Conservation (phyloP, 257 asterid species). For the Prunella vulgaris region DNA sequence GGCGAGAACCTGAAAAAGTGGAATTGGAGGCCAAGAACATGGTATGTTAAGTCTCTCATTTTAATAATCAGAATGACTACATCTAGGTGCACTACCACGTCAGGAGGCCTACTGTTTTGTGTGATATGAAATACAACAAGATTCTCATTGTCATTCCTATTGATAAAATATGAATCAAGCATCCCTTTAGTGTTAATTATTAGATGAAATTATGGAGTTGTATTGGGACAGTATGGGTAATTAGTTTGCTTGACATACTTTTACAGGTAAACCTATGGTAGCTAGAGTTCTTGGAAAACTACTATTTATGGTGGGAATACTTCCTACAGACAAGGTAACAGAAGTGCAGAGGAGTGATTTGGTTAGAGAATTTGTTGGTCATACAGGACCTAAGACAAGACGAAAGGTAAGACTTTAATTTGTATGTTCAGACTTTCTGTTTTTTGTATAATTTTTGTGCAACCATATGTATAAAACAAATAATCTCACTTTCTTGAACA, state of each 20-base stretch:
- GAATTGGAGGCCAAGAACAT: constrained; percentile 90
- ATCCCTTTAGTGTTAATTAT: background rate
- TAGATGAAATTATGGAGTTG: background rate
- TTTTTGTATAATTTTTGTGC: background rate
- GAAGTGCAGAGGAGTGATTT: constrained; percentile 94
- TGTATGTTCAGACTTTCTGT: background rate
- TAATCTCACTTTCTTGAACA: constrained; percentile 1
- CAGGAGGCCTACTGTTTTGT: too few species aligned
- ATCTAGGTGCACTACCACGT: too few species aligned
- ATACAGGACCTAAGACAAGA: constrained; percentile 85
- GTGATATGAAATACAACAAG: too few species aligned
- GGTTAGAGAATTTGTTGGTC: constrained; percentile 92
- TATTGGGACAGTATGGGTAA: background rate
- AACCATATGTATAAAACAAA: background rate
- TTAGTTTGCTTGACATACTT: constrained; percentile 18
- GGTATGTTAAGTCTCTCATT: constrained; percentile 40
- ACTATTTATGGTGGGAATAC: constrained; percentile 77
- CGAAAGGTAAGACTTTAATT: constrained; percentile 44
- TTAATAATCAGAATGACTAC: background rate
- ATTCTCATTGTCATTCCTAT: too few species aligned
- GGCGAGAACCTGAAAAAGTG: constrained; percentile 72
- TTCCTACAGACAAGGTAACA: constrained; percentile 75
- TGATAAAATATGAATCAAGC: too few species aligned
- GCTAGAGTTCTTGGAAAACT: constrained; percentile 84
- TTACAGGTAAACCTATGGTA: constrained; percentile 77